Evolutionary conservation across 306 rosid species (phyloP).

Genomic region (Vigna angularis): DNA sequence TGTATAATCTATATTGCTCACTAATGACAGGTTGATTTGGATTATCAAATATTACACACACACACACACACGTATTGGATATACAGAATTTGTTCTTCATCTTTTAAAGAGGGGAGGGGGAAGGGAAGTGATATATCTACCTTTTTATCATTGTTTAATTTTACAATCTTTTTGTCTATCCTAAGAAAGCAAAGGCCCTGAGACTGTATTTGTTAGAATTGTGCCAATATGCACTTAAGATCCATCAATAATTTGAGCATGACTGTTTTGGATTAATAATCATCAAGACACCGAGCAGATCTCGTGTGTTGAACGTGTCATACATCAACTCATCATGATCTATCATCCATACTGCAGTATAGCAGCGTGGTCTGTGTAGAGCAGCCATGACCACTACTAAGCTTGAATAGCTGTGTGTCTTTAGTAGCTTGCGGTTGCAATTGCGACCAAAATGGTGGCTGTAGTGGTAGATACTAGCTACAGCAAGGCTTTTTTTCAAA

Average conservation of each 20-base stretch:
- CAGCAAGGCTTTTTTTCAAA: not conserved
- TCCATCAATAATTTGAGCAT: slow-evolving; percentile 15
- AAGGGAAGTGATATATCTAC: not conserved
- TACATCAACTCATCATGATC: not conserved
- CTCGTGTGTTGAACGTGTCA: not conserved
- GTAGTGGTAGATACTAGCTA: not conserved
- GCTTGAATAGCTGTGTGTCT: not conserved
- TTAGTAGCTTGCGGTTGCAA: not conserved
- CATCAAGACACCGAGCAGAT: slow-evolving; percentile 5
- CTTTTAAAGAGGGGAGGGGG: not conserved
- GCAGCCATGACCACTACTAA: not conserved
- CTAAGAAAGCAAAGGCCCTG: not conserved
- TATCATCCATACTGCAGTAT: not conserved
- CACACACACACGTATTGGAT: not conserved
- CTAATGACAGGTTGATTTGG: slow-evolving; percentile 8
- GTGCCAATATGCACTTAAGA: slow-evolving; percentile 1
- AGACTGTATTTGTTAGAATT: slow-evolving; percentile 15
- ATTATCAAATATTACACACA: not conserved
- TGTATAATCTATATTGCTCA: not conserved
- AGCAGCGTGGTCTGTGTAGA: not conserved
- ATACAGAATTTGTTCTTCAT: not conserved
- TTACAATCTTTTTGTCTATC: not conserved
- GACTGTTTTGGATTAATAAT: slow-evolving; percentile 12
- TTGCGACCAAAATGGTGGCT: not conserved
- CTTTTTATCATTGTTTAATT: not conserved